Evolutionary conservation across 163 green algal genomes (phyloP).

Genomic region (Trebouxia gelatinosa): DNA sequence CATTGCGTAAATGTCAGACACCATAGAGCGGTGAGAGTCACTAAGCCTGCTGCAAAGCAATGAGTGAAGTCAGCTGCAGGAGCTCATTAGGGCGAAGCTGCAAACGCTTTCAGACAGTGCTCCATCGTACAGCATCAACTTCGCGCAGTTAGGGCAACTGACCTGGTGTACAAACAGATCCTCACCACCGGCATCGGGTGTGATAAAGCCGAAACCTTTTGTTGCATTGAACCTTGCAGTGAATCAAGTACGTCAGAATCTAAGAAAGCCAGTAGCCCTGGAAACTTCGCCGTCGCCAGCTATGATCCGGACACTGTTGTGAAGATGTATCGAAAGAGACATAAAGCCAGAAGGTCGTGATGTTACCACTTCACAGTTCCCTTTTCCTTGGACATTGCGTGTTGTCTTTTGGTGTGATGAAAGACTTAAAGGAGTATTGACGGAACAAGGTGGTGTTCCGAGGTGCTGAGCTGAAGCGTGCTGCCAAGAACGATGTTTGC

Average conservation of each 20-base stretch:
- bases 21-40: too few relatives aligned
- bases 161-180: slow-evolving; percentile 95
- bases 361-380: slow-evolving; percentile 29
- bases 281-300: slow-evolving; percentile 20
- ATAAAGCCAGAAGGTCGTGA: slow-evolving; percentile 23
- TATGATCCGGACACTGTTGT: slow-evolving; percentile 22
- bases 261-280: slow-evolving; percentile 24
- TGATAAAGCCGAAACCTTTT: slow-evolving; percentile 95
- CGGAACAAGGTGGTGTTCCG: neutral
- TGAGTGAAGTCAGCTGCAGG: too few relatives aligned
- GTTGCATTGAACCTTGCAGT: slow-evolving; percentile 79
- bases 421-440: too few relatives aligned
- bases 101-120: too few relatives aligned
- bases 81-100: too few relatives aligned
- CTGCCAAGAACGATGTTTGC: neutral
- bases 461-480: neutral
- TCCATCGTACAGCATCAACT: too few relatives aligned
- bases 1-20: too few relatives aligned
- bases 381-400: slow-evolving; percentile 19
- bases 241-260: slow-evolving; percentile 25
- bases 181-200: slow-evolving; percentile 72
- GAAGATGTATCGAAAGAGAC: slow-evolving; percentile 5
- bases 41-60: too few relatives aligned
- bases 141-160: too few relatives aligned
- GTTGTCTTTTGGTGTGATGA: neutral